Evolutionary conservation across 2,329 filamentous ascomycete genomes (phyloP).

Genomic region (Colletotrichum costaricense): DNA sequence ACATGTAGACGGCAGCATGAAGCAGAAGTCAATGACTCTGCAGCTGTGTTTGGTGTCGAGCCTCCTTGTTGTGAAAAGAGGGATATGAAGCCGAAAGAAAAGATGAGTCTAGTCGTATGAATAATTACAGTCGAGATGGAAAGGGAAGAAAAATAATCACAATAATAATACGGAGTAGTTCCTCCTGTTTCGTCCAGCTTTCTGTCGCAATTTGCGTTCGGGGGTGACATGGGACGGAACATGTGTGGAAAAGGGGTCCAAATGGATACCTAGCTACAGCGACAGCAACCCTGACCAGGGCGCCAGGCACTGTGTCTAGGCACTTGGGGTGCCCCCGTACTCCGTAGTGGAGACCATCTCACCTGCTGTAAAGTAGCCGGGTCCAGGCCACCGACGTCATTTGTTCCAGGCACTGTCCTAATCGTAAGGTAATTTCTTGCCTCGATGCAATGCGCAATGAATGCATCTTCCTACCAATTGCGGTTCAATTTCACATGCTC

Average conservation of each 20-base stretch:
- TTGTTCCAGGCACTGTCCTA: not conserved
- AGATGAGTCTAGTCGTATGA: not conserved
- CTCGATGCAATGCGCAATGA: not conserved
- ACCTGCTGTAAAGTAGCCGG: not conserved
- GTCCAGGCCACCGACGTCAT: slow-evolving; percentile 35
- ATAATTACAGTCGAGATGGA: not conserved
- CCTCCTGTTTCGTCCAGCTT: not conserved
- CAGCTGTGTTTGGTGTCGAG: slow-evolving; percentile 20
- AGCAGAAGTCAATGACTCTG: slow-evolving; percentile 29
- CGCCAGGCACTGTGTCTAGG: not conserved
- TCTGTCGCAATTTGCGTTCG: slow-evolving; percentile 4
- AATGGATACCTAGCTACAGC: not conserved
- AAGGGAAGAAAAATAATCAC: not conserved
- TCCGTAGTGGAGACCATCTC: not conserved
- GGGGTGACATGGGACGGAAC: not conserved
- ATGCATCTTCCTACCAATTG: not conserved
- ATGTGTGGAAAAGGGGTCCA: slow-evolving; percentile 31
- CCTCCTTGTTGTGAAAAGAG: not conserved
- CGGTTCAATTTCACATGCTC: not conserved
- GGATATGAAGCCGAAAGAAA: not conserved
- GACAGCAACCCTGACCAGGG: not conserved
- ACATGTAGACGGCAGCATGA: slow-evolving; percentile 56
- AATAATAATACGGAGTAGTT: too few species aligned
- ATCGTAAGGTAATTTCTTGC: not conserved
- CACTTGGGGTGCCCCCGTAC: not conserved